A percentile compares a stretch with the other conserved stretches of the same genome.
Evolutionary conservation across 2,329 filamentous ascomycete species (phyloP).

Genomic region (Scleromitrula shiraiana): DNA sequence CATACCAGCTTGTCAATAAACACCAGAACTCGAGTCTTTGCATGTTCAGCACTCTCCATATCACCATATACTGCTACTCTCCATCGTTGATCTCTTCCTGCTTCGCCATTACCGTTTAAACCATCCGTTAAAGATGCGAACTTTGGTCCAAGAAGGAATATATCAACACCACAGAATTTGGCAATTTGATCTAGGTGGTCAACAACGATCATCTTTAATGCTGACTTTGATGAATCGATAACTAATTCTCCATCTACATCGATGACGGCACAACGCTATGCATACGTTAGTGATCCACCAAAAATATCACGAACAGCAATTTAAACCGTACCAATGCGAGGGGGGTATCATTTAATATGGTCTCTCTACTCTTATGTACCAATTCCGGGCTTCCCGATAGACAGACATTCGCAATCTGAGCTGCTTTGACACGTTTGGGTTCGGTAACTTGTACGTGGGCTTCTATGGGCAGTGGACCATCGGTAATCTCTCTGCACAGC

Average conservation of each 20-base stretch:
- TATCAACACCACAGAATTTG: constrained; percentile 85
- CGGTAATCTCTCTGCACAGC: constrained; percentile 75
- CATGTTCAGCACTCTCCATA: constrained; percentile 89
- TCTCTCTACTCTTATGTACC: constrained; percentile 83
- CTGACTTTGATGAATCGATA: constrained; percentile 59
- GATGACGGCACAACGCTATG: constrained; percentile 81
- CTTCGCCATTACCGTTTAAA: constrained; percentile 66
- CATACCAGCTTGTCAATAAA: constrained; percentile 64
- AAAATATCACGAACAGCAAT: neutral
- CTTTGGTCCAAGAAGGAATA: constrained; percentile 90
- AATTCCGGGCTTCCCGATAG: constrained; percentile 81
- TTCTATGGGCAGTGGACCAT: constrained; percentile 62
- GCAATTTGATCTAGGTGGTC: constrained; percentile 83
- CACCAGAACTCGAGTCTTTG: constrained; percentile 90
- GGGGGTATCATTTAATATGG: constrained; percentile 83
- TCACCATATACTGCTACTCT: constrained; percentile 93
- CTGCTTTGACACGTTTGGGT: constrained; percentile 57
- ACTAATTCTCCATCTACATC: constrained; percentile 90
- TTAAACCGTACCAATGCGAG: constrained; percentile 70
- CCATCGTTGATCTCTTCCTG: constrained; percentile 78
- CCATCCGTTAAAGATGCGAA: constrained; percentile 68
- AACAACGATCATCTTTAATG: constrained; percentile 67
- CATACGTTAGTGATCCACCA: constrained; percentile 26
- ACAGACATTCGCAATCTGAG: constrained; percentile 77
- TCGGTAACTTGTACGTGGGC: constrained; percentile 78